These are phyloP conservation scores for Clitopilus hobsonii DNA, from an alignment of 768 basidiomycete genomes.

Conservation along the genomic window DNA sequence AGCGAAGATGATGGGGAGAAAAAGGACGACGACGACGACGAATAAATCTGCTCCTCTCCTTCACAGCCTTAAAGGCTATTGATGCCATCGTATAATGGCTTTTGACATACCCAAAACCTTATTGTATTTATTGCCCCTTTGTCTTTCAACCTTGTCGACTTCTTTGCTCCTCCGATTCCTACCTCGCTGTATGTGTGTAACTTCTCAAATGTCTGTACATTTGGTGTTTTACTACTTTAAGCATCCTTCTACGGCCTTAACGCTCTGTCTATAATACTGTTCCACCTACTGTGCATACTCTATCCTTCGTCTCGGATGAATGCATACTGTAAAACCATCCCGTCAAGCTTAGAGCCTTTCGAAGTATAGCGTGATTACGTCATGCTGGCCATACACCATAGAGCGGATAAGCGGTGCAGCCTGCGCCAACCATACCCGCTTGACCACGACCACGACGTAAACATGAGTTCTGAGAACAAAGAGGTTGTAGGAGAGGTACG, in stretches of 20 bases:
- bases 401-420: not conserved
- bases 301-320: not conserved
- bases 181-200: not conserved
- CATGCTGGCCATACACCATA: not conserved
- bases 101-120: not conserved
- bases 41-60: not conserved
- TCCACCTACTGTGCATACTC: not conserved
- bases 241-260: not conserved
- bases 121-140: not conserved
- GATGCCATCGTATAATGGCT: not conserved
- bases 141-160: not conserved
- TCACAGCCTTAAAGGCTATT: not conserved
- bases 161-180: not conserved
- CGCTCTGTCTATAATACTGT: not conserved
- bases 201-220: not conserved
- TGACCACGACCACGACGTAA: constrained; percentile 2
- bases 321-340: not conserved
- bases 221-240: not conserved
- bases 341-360: no score
- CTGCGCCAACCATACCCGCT: not conserved
- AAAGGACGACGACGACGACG: constrained; percentile 1
- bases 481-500: constrained; percentile 25
- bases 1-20: not conserved
- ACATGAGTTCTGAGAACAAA: constrained; percentile 6
- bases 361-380: not conserved